Conservation (phyloP, 306 rosid genomes). For the Castanospermum australe region DNA sequence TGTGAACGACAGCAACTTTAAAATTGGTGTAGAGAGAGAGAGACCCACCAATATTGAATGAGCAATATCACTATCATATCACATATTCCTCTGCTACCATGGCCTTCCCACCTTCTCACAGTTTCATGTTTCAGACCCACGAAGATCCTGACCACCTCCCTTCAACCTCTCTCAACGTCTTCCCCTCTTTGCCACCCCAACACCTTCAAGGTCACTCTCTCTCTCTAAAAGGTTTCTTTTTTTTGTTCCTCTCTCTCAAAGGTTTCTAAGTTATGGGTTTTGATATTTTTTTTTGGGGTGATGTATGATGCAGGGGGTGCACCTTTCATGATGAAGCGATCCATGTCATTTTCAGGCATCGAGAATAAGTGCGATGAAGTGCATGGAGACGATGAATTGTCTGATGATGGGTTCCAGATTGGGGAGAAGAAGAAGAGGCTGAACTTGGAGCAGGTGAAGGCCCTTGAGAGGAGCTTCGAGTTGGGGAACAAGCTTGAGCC, state of each 20-base stretch:
- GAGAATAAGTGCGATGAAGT: slow-evolving; percentile 50
- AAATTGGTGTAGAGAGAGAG: slow-evolving; percentile 17
- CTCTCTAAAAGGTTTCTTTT: neutral
- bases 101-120: slow-evolving; percentile 76
- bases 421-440: slow-evolving; percentile 97
- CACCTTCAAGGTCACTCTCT: slow-evolving; percentile 59
- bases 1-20: slow-evolving; percentile 26
- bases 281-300: neutral
- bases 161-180: slow-evolving; percentile 39
- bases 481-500: slow-evolving; percentile 93
- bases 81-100: slow-evolving; percentile 29
- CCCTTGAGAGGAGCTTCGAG: slow-evolving; percentile 92
- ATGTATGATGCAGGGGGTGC: slow-evolving; percentile 40
- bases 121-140: slow-evolving; percentile 73
- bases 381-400: slow-evolving; percentile 69
- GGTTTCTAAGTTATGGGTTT: neutral
- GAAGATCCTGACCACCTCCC: slow-evolving; percentile 51
- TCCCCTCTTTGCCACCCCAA: slow-evolving; percentile 57
- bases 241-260: too few species aligned
- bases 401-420: slow-evolving; percentile 79
- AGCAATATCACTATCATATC: slow-evolving; percentile 23
- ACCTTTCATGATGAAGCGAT: slow-evolving; percentile 76
- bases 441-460: slow-evolving; percentile 81
- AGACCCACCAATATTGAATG: slow-evolving; percentile 35
- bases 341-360: slow-evolving; percentile 82